A percentile compares a stretch with the other conserved stretches of the same genome.
These are phyloP conservation scores for Lentinula novae-zelandiae DNA, from an alignment of 1,284 basidiomycete species.

Conservation along the genomic window DNA sequence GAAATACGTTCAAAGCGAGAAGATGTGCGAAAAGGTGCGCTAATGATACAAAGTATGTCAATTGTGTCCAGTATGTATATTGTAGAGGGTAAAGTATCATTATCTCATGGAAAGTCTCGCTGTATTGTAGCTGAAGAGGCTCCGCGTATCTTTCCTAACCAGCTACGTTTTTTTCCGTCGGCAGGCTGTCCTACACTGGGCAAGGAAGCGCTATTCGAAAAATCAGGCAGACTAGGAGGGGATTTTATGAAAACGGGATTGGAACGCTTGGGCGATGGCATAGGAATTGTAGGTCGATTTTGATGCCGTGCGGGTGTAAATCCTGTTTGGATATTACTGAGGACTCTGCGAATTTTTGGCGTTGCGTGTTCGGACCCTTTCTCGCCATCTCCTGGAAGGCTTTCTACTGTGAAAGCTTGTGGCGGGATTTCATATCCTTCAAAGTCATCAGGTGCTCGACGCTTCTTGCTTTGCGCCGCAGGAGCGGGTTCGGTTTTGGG, in stretches of 20 bases:
- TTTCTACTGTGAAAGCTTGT: slow-evolving; percentile 57
- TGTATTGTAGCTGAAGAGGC: slow-evolving; percentile 20
- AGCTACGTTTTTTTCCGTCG: slow-evolving; percentile 47
- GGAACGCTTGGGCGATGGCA: slow-evolving; percentile 44
- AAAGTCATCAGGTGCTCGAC: slow-evolving; percentile 70
- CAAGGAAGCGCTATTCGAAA: not conserved
- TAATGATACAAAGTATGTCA: slow-evolving; percentile 5
- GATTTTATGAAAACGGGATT: slow-evolving; percentile 25
- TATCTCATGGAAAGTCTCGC: slow-evolving; percentile 2
- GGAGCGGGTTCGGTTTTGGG: slow-evolving; percentile 23
- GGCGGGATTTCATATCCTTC: slow-evolving; percentile 53
- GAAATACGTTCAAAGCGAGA: not conserved
- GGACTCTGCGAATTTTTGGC: slow-evolving; percentile 51
- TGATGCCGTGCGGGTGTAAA: slow-evolving; percentile 68
- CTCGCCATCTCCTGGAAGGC: slow-evolving; percentile 33
- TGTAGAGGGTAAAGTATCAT: not conserved
- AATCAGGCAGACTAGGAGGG: slow-evolving; percentile 13
- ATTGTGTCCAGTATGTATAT: not conserved
- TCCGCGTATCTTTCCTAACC: slow-evolving; percentile 62
- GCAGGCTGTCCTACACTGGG: slow-evolving; percentile 20
- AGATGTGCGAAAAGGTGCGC: not conserved
- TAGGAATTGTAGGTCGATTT: slow-evolving; percentile 33
- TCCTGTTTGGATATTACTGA: slow-evolving; percentile 55
- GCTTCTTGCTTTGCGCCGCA: slow-evolving; percentile 50
- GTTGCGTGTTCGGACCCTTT: slow-evolving; percentile 37